These are phyloP conservation scores for Annona cherimola DNA, from an alignment of 164 flowering plant genomes.

Conservation along the genomic window DNA sequence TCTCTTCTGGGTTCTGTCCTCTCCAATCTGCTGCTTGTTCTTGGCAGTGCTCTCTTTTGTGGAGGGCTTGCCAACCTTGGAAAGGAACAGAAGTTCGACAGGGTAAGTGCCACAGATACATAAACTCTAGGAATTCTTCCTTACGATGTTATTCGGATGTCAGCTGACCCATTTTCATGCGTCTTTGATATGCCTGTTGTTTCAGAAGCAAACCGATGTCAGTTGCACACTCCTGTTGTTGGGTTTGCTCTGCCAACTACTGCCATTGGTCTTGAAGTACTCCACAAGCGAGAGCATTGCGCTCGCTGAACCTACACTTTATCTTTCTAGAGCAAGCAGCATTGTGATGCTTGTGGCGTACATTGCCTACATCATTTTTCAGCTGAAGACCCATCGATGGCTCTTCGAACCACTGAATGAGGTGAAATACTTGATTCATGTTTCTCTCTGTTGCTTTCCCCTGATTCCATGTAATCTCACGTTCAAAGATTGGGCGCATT, in stretches of 20 bases:
- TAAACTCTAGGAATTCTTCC: too few species aligned
- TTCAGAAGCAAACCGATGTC: conserved; percentile 82
- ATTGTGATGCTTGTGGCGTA: conserved; percentile 76
- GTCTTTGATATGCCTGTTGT: conserved; percentile 1
- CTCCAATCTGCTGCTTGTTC: conserved; percentile 90
- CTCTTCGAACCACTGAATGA: conserved; percentile 52
- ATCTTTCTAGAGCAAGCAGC: conserved; percentile 65
- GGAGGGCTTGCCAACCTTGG: conserved; percentile 67
- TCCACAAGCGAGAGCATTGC: conserved; percentile 12
- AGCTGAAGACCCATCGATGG: conserved; percentile 67
- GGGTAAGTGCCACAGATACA: conserved; percentile 37
- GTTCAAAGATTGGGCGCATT: background rate
- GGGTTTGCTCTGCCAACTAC: conserved; percentile 60
- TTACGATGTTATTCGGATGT: background rate
- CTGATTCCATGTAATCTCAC: background rate
- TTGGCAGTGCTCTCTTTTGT: conserved; percentile 80
- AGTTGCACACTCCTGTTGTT: conserved; percentile 57
- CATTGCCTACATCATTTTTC: conserved; percentile 62
- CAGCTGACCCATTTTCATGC: background rate
- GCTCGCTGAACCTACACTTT: conserved; percentile 30
- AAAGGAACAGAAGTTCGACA: conserved; percentile 62
- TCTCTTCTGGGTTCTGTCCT: conserved; percentile 87
- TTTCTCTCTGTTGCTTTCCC: background rate
- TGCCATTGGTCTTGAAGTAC: conserved; percentile 56
- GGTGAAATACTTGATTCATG: conserved; percentile 20